Conservation (phyloP, 106 monocot species). For the Dendrobium chrysotoxum region DNA sequence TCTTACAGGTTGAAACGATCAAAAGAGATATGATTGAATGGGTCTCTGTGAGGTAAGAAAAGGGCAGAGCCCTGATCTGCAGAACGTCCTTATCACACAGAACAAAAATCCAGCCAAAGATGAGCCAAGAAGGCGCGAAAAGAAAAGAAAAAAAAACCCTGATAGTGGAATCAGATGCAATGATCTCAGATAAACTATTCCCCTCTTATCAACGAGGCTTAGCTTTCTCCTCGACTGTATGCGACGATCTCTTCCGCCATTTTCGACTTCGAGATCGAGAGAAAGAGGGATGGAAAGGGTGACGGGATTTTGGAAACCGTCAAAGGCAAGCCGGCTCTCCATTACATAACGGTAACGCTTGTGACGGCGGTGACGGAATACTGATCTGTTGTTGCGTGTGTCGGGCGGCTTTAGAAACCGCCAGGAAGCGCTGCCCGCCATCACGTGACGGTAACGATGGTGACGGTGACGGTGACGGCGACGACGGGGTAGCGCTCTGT, state of each 20-base stretch:
- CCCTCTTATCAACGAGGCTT: not conserved
- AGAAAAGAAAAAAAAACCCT: not conserved
- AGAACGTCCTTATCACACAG: slow-evolving; percentile 2
- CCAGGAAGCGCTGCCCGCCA: too few relatives aligned
- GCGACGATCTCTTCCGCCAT: not conserved
- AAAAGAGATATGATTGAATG: not conserved
- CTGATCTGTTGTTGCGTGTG: too few relatives aligned
- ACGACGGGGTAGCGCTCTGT: too few relatives aligned
- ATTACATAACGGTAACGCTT: too few relatives aligned
- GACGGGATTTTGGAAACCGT: not conserved
- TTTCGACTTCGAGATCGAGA: not conserved
- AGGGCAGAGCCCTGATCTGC: not conserved
- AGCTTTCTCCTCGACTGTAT: not conserved
- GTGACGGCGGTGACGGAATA: too few relatives aligned
- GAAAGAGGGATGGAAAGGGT: not conserved
- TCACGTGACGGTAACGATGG: too few relatives aligned
- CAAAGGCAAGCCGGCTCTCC: not conserved
- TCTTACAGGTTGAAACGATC: not conserved
- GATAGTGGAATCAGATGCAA: not conserved
- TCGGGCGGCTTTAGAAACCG: too few relatives aligned
- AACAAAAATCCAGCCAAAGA: not conserved
- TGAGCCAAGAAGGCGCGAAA: not conserved
- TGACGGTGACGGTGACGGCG: too few relatives aligned
- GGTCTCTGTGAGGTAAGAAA: not conserved
- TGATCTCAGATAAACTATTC: not conserved